A percentile compares a stretch with the other conserved stretches of the same genome.
These are phyloP conservation scores for Decorospora gaudefroyi DNA, from an alignment of 2,329 filamentous ascomycete genomes.

Conservation along the genomic window DNA sequence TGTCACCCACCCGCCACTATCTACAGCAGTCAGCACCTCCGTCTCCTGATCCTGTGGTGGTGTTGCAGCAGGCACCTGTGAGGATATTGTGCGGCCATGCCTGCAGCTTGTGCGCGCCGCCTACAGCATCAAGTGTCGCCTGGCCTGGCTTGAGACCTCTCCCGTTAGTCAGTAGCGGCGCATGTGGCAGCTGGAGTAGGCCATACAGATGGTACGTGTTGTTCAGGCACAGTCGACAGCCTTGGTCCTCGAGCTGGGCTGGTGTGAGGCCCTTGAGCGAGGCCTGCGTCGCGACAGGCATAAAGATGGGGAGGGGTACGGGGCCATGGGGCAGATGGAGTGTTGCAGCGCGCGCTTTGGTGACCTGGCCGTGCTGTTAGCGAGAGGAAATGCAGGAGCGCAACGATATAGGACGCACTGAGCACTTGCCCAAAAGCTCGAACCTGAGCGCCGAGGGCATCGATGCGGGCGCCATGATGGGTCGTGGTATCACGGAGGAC, in stretches of 20 bases:
- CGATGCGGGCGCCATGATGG: constrained; percentile 37
- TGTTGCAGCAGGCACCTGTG: constrained; percentile 58
- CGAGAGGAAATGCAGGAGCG: background rate
- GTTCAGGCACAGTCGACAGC: constrained; percentile 90
- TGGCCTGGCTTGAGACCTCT: constrained; percentile 89
- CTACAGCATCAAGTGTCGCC: constrained; percentile 80
- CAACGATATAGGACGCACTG: constrained; percentile 25
- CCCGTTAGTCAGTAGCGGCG: constrained; percentile 24
- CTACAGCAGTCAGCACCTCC: constrained; percentile 41
- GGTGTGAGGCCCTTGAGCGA: constrained; percentile 93
- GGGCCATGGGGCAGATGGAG: constrained; percentile 89
- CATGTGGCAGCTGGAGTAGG: background rate
- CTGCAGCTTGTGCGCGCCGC: constrained; percentile 92
- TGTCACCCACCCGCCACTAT: constrained; percentile 53
- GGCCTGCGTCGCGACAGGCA: constrained; percentile 97
- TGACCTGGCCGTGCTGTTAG: constrained; percentile 69
- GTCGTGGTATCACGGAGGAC: too few species aligned
- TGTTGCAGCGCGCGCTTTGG: constrained; percentile 86
- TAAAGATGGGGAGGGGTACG: constrained; percentile 90
- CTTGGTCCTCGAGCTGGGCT: constrained; percentile 85
- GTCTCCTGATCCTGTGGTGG: background rate
- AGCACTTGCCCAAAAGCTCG: constrained; percentile 48
- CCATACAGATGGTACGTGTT: constrained; percentile 87
- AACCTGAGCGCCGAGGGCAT: constrained; percentile 48
- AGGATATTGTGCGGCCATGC: constrained; percentile 95